Evolutionary conservation across 1,284 basidiomycete genomes (phyloP).

Genomic region (Ustilago shanxiensis): DNA sequence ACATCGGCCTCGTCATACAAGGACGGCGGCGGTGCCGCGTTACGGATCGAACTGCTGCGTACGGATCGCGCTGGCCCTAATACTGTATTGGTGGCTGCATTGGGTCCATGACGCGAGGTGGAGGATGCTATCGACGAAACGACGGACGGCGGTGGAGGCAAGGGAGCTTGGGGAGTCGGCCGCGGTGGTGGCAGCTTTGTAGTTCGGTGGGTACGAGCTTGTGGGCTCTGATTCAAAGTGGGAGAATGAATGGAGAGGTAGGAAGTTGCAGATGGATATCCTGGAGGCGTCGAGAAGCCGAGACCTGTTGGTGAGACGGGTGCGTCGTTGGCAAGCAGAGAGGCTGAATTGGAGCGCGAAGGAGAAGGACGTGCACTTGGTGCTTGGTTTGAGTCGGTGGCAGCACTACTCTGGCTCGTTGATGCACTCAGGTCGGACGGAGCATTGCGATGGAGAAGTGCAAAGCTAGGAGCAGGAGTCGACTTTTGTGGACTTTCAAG

Average conservation of each 20-base stretch:
- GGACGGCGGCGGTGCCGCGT: neutral
- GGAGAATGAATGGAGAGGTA: slow-evolving; percentile 37
- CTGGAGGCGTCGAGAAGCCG: slow-evolving; percentile 26
- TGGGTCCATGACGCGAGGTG: slow-evolving; percentile 6
- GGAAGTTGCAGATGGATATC: slow-evolving; percentile 28
- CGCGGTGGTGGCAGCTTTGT: slow-evolving; percentile 44
- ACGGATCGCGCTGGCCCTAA: slow-evolving; percentile 1
- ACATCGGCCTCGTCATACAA: slow-evolving; percentile 19
- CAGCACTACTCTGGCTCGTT: slow-evolving; percentile 31
- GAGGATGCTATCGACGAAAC: slow-evolving; percentile 19
- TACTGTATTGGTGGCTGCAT: neutral
- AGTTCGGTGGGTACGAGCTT: slow-evolving; percentile 17
- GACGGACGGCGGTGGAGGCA: slow-evolving; percentile 46
- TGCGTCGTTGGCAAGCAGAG: slow-evolving; percentile 23
- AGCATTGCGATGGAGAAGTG: slow-evolving; percentile 13
- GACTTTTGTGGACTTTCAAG: slow-evolving; percentile 22
- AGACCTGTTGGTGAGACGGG: slow-evolving; percentile 39
- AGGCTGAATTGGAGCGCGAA: slow-evolving; percentile 32
- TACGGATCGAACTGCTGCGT: slow-evolving; percentile 14
- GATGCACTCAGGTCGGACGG: slow-evolving; percentile 28
- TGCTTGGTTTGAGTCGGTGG: slow-evolving; percentile 16
- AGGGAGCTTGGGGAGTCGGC: slow-evolving; percentile 45
- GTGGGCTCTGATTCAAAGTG: slow-evolving; percentile 11
- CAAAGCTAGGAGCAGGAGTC: slow-evolving; percentile 9
- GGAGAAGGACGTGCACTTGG: slow-evolving; percentile 24